These are phyloP conservation scores for Kingdonia uniflora DNA, from an alignment of 164 flowering plant species.

Conservation along the genomic window DNA sequence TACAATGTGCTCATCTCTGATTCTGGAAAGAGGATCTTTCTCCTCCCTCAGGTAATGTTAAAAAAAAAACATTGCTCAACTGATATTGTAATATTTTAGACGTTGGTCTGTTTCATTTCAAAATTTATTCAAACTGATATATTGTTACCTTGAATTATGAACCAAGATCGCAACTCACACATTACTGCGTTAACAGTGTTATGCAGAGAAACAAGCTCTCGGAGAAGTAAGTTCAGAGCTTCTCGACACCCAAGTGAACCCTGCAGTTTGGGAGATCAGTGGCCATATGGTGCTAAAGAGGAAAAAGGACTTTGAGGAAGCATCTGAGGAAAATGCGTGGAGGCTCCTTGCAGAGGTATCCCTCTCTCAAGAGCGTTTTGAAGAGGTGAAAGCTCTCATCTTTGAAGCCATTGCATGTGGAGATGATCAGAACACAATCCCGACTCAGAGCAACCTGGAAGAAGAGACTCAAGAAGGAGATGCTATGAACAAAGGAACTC, in stretches of 20 bases:
- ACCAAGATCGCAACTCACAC: no score
- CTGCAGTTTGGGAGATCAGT: slow-evolving; percentile 89
- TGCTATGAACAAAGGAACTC: slow-evolving; percentile 17
- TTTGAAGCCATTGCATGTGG: slow-evolving; percentile 41
- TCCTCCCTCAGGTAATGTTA: slow-evolving; percentile 83
- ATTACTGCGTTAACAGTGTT: slow-evolving; percentile 36
- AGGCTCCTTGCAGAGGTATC: slow-evolving; percentile 83
- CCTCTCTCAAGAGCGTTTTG: slow-evolving; percentile 58
- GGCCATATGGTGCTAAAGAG: slow-evolving; percentile 87
- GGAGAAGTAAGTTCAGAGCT: slow-evolving; percentile 67
- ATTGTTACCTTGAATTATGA: slow-evolving; percentile 27
- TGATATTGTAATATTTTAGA: no score
- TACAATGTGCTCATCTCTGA: slow-evolving; percentile 72
- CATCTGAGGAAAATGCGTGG: slow-evolving; percentile 63
- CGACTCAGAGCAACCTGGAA: background rate
- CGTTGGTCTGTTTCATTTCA: no score
- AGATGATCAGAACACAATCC: slow-evolving; percentile 6
- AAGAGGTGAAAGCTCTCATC: slow-evolving; percentile 50
- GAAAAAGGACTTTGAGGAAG: slow-evolving; percentile 55
- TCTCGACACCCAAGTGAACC: slow-evolving; percentile 80
- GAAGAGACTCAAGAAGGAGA: slow-evolving; percentile 28
- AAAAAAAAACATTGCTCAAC: no score
- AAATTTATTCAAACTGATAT: no score
- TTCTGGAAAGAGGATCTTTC: slow-evolving; percentile 50
- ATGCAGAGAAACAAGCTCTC: slow-evolving; percentile 85